Base-by-base conservation (phyloP, 257 asterid species). In the Capsicum rhomboideum region DNA sequence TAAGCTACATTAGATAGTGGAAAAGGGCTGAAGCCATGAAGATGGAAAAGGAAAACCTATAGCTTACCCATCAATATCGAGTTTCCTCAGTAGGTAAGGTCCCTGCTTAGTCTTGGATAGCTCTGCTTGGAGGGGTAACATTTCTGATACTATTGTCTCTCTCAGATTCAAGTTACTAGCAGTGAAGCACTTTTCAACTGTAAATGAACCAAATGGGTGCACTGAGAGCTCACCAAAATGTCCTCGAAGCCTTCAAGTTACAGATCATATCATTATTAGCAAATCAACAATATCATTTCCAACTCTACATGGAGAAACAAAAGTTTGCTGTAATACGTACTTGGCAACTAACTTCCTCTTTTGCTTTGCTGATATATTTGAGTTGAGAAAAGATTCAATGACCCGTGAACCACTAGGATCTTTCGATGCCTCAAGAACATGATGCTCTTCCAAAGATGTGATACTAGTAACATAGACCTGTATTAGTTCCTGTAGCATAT, bases 151-250 rank as follows among this genome's bases (percentile, higher is more conserved):
- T 88, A 97, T 95, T 81, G 93, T 78, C 89, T 97, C 99, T 88
- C 93, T 93, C 86, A 93, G 86, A 63, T 95, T 89, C 87, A 90
- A 49, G 89, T 87, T 93, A 88, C 97, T 82, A 26, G 86, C 90
- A 84, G 79, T 90, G 87, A 95, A 97, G 91, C 96, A 95, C 87
- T 97, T 97, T 18, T 95, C 98, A 82, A 97, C 87, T 6, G 93
- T 93, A 87, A 93, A 97, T 42, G 99, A 87, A 79, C 98, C 99
- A 50, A 94, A 92, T 13, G 93, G 90, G 80, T 87, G 91, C 89
- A 92, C 86, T 44, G 99, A 91, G 83, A 97, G 95, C 89, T 95
- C 98, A 69, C 98, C 99, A 84, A 93, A 97, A 89, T 92, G 97
- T 82, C 97, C 98, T 83, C 90, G 89, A 83, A 95, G 92, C 93